Conservation (phyloP, 208 protist genomes). For the Plasmodiophora brassicae region DNA sequence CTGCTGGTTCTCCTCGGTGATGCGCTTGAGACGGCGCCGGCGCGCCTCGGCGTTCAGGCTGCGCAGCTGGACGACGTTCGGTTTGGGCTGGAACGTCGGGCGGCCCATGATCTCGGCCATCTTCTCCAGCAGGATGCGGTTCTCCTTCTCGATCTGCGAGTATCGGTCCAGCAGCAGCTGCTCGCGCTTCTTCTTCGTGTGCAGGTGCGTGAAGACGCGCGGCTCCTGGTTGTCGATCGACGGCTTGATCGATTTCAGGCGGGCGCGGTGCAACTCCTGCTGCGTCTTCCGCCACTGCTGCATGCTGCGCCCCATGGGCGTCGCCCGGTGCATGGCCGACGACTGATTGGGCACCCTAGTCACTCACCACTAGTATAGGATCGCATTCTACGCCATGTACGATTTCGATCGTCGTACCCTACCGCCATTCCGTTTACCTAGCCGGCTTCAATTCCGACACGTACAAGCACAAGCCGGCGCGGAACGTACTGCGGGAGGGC, state of each 20-base stretch:
- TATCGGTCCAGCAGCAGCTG: conserved; percentile 2
- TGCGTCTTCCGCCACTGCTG: neutral
- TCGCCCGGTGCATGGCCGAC: conserved; percentile 8
- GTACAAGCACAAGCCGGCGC: too few relatives aligned
- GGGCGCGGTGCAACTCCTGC: neutral
- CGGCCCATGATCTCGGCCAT: conserved; percentile 32
- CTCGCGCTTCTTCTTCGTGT: conserved; percentile 26
- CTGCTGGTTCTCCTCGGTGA: conserved; percentile 32
- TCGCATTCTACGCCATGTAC: too few relatives aligned
- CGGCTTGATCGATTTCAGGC: conserved; percentile 21
- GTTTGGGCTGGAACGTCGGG: neutral
- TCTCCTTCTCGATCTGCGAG: conserved; percentile 31
- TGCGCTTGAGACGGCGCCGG: neutral
- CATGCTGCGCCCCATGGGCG: neutral
- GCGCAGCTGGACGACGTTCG: neutral
- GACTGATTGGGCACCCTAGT: too few relatives aligned
- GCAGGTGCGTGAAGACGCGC: neutral
- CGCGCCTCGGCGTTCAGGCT: conserved; percentile 30
- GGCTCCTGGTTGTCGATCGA: conserved; percentile 6
- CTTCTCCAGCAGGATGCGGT: conserved; percentile 32
- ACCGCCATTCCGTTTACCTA: too few relatives aligned
- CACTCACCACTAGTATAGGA: too few relatives aligned
- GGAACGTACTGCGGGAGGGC: too few relatives aligned
- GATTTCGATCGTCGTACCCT: too few relatives aligned
- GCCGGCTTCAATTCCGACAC: too few relatives aligned